A percentile compares a stretch with the other conserved stretches of the same genome.
These are phyloP conservation scores for Cercospora janseana DNA, from an alignment of 2,329 filamentous ascomycete species.

Conservation along the genomic window DNA sequence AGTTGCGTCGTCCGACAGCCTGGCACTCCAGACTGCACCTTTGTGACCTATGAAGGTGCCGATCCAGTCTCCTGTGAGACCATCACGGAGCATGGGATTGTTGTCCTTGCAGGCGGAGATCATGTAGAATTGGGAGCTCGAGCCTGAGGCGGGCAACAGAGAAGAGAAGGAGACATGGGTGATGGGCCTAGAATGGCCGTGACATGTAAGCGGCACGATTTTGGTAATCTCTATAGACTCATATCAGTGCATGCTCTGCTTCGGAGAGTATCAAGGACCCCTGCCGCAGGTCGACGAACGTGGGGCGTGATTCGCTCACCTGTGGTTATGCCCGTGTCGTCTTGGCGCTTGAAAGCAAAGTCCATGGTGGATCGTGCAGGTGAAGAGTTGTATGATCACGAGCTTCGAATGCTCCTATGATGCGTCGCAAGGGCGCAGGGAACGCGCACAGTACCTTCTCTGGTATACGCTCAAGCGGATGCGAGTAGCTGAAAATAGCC, in stretches of 20 bases:
- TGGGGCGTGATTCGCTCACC: slow-evolving; percentile 21
- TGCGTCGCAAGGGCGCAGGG: too few species aligned
- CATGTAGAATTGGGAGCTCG: slow-evolving; percentile 65
- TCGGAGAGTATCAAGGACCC: background rate
- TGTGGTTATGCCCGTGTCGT: slow-evolving; percentile 33
- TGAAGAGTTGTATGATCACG: background rate
- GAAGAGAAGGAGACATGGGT: slow-evolving; percentile 89
- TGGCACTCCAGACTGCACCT: slow-evolving; percentile 94
- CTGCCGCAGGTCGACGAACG: too few species aligned
- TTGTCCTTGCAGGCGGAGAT: slow-evolving; percentile 84
- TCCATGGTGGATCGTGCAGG: slow-evolving; percentile 27
- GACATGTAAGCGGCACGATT: slow-evolving; percentile 87
- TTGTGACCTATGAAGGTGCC: slow-evolving; percentile 98
- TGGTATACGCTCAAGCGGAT: too few species aligned
- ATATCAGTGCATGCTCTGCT: slow-evolving; percentile 5
- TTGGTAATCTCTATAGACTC: slow-evolving; percentile 42
- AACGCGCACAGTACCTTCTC: too few species aligned
- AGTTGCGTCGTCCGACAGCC: slow-evolving; percentile 81
- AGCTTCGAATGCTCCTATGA: too few species aligned
- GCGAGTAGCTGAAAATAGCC: slow-evolving; percentile 1
- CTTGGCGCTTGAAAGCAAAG: slow-evolving; percentile 38
- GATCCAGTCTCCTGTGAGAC: slow-evolving; percentile 95
- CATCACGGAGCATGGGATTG: slow-evolving; percentile 97
- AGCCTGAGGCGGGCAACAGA: slow-evolving; percentile 51
- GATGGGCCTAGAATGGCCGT: slow-evolving; percentile 89